A percentile compares a stretch with the other conserved stretches of the same genome.
phyloP scores from a whole-genome alignment of 257 asterid species.

The Euphrasia confusa region DNA sequence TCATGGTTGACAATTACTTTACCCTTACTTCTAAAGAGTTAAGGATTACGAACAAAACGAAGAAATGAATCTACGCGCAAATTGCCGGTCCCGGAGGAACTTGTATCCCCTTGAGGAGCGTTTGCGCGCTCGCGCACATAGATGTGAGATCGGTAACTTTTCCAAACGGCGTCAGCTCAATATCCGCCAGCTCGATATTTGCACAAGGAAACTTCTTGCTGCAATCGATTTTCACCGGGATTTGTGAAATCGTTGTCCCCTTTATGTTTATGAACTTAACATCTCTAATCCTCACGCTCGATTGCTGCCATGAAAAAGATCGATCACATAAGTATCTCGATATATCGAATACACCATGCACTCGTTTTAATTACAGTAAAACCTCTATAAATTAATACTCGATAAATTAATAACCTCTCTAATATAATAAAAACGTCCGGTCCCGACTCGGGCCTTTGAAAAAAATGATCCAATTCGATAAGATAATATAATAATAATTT shows the following conservation, averaged over 20 bases:
- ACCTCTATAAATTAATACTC: too few relatives aligned
- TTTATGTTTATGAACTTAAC: constrained; percentile 59
- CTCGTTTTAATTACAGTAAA: too few relatives aligned
- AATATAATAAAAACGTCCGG: too few relatives aligned
- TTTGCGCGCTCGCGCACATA: constrained; percentile 33
- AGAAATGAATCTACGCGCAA: constrained; percentile 6
- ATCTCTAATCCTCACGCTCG: constrained; percentile 52
- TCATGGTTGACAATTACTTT: too few relatives aligned
- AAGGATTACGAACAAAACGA: background rate
- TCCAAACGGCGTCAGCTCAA: constrained; percentile 38
- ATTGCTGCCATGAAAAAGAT: constrained; percentile 39
- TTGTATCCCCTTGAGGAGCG: constrained; percentile 19
- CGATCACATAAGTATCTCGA: background rate
- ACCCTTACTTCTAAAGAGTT: too few relatives aligned
- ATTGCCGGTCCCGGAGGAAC: constrained; percentile 25
- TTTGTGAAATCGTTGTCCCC: constrained; percentile 45
- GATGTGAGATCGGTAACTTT: background rate
- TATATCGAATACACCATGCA: too few relatives aligned
- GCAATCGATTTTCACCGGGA: constrained; percentile 43
- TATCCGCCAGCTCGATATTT: constrained; percentile 41
- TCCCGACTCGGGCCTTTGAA: too few relatives aligned
- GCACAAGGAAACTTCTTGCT: constrained; percentile 55
- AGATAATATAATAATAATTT: too few relatives aligned
- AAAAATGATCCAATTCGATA: too few relatives aligned
- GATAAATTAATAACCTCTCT: too few relatives aligned